Conservation (phyloP, 2,329 filamentous ascomycete genomes). For the Aspergillus uvarum region DNA sequence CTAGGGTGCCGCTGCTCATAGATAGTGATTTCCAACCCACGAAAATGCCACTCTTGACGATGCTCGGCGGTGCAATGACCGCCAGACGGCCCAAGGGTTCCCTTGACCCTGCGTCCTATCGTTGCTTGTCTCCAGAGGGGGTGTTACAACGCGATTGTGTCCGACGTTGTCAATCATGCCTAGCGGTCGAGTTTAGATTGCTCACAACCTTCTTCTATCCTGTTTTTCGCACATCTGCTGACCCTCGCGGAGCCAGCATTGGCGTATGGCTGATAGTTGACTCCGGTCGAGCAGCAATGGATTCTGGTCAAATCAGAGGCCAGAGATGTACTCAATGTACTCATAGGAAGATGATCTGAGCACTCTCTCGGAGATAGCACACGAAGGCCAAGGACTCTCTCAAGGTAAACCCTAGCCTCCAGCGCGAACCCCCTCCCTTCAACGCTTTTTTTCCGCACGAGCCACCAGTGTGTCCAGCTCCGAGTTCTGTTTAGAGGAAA, state of each 20-base stretch:
- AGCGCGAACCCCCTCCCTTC: no score
- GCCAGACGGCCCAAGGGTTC: slow-evolving; percentile 6
- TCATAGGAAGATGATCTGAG: slow-evolving; percentile 15
- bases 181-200: neutral
- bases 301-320: neutral
- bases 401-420: neutral
- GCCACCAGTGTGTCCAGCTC: neutral
- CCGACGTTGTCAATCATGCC: neutral
- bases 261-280: slow-evolving; percentile 18
- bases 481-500: neutral
- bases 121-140: slow-evolving; percentile 13
- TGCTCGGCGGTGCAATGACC: slow-evolving; percentile 10
- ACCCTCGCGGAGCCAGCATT: slow-evolving; percentile 15
- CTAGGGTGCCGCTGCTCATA: neutral
- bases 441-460: neutral
- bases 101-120: slow-evolving; percentile 9
- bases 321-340: neutral
- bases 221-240: slow-evolving; percentile 17
- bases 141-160: slow-evolving; percentile 2
- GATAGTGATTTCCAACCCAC: neutral
- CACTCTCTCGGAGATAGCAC: slow-evolving; percentile 11
- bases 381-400: neutral
- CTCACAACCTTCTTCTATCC: slow-evolving; percentile 10
- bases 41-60: neutral
- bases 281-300: slow-evolving; percentile 1